phyloP scores from a whole-genome alignment of 169 alveolate species.

The Eimeria maxima region DNA sequence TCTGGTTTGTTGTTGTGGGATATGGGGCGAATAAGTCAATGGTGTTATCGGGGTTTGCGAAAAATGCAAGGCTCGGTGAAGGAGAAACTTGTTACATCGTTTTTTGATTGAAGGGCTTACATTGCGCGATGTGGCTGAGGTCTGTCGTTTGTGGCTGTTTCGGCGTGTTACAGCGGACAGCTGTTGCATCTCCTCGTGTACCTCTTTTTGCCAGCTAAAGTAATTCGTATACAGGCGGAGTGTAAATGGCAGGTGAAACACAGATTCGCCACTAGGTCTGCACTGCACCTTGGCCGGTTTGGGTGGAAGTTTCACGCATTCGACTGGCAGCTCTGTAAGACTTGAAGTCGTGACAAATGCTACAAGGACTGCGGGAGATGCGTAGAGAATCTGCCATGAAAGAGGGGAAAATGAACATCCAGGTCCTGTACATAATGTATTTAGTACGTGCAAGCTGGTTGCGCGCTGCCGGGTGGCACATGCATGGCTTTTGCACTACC shows the following conservation, averaged over 20 bases:
- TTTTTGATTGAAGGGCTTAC: background rate
- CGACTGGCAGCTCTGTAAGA: background rate
- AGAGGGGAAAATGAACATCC: background rate
- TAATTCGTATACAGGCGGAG: background rate
- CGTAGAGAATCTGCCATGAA: background rate
- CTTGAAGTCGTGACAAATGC: background rate
- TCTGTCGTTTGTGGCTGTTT: background rate
- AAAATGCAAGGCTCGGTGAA: background rate
- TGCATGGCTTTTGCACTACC: background rate
- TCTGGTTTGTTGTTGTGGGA: background rate
- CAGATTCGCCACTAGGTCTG: background rate
- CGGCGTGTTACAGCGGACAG: background rate
- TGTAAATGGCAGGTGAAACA: background rate
- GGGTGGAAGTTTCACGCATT: background rate
- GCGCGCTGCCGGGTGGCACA: background rate
- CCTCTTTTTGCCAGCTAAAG: background rate
- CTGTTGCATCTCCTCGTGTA: background rate
- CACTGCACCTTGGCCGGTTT: background rate
- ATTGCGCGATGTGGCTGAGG: background rate
- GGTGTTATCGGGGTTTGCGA: background rate
- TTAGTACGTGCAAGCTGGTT: background rate
- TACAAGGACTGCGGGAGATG: background rate
- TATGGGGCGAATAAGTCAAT: background rate
- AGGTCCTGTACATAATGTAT: background rate
- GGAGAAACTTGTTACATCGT: background rate